Base-by-base conservation (phyloP, 1,284 basidiomycete species). In the Cyathus olla region DNA sequence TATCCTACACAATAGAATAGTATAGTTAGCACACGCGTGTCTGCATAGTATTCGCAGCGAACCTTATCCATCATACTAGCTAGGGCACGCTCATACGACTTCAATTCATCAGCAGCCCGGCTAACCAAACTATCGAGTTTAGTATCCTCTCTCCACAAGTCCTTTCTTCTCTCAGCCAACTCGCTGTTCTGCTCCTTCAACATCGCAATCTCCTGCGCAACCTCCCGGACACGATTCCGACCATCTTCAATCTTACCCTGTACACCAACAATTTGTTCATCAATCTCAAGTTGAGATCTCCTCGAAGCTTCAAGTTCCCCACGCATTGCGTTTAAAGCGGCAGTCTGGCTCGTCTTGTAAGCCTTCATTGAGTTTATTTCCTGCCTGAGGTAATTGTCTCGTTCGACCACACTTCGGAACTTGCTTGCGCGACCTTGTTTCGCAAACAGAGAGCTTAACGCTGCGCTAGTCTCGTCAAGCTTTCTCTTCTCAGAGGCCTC, bases 21-120 rank as follows among this genome's bases (percentile, higher is more conserved):
- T 35, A 35, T 35, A 13, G 15, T 39, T 26, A 39, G 52, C 26
- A 39, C 4, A 28, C 3, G 3, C 21, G n/a, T 5, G 61, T 46
- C 48, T 21, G n/a, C 4, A 35, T 44, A 35, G 29, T 35, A 19
- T 21, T 22, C 28, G 35, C 48, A 24, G 74, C 85, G 64, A 55
- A 94, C 95, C 83, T 95, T 95, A 77, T 98, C 96, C 95, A 99
- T 98, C 90, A 97, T 98, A 17, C 92, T 86, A 4, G 93, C 91
- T 42, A 99, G 81, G 17, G 81, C 81, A 57, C 96, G 85, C 77
- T 98, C 94, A 0, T 95, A 91, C 3, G 86, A 86, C 67, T 92
- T 87, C 64, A 97, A 81, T 77, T 98, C 93, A 61, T 94, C 93
- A 19, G 84, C 85, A 1, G 95, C 95, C 63, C 94, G 89, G 31